Evolutionary conservation across 1,139 yeast genomes (phyloP), one percentile per base, ranked within the genome.

Genomic region (Blastobotrys raffinosifermentans): DNA sequence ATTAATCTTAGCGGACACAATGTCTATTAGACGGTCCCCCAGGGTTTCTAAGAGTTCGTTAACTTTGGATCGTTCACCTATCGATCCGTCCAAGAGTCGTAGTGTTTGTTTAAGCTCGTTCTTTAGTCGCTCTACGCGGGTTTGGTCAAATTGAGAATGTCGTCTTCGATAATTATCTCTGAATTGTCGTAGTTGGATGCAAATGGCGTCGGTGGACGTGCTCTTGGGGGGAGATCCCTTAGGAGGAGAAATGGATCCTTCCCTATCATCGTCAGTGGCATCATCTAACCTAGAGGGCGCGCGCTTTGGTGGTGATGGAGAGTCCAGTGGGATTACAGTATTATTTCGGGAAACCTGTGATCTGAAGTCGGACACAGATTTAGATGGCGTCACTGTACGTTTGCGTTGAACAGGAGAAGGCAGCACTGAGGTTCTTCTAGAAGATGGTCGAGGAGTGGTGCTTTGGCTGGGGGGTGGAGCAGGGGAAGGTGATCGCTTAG

Each of bases 51-150:
- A 41, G 35, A 49, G 23, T 11, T 40, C 43, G 17, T 43, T 41
- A 22, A 44, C 29, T 9, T 17, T 20, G 18, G 19, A 32, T 15
- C 48, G 36, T 15, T 36, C 39, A 18, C 25, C 21, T 10, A 29
- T 21, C 10, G 37, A 26, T 14, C 38, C 37, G 5, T 51, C 50
- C 22, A 51, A 34, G 29, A 49, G 14, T 18, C 26, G 25, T 11
- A 50, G 30, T 2, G 57, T 51, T 26, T 41, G 46, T 20, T 35
- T 40, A 22, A 52, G 35, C 32, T 52, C 55, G 4, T 35, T 32
- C 19, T 45, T 46, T 9, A 52, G 43, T n/a, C 32, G 36, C 19
- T 41, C 45, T n/a, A 51, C 14, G 19, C 40, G 37, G 17, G 17
- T 29, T 31, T 45, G 48, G 17, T 39, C 43, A 14, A 23, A 25